A percentile compares a stretch with the other conserved stretches of the same genome.
Evolutionary conservation across 2,329 filamentous ascomycete genomes (phyloP).

Genomic region (Ilyonectria mors-panacis): DNA sequence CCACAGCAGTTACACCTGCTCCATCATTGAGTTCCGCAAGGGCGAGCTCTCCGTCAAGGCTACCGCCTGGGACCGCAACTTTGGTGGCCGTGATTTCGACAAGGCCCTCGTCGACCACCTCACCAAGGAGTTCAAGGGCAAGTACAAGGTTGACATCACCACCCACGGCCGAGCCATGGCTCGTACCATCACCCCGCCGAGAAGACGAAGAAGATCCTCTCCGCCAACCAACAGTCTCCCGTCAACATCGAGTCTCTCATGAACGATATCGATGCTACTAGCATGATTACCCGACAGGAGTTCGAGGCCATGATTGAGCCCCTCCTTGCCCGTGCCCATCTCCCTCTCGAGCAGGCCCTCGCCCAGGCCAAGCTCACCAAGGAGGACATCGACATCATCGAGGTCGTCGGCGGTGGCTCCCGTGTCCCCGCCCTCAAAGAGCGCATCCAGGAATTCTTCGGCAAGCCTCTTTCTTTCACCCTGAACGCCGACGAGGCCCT

Average conservation of each 20-base stretch:
- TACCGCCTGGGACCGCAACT: slow-evolving; percentile 94
- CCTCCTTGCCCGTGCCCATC: slow-evolving; percentile 79
- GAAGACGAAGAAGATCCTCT: slow-evolving; percentile 98
- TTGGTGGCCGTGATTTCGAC: slow-evolving; percentile 98
- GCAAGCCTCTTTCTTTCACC: slow-evolving; percentile 93
- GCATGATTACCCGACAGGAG: slow-evolving; percentile 93
- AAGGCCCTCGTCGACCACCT: slow-evolving; percentile 95
- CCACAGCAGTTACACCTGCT: slow-evolving; percentile 95
- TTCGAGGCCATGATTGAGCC: slow-evolving; percentile 93
- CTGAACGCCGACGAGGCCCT: slow-evolving; percentile 98
- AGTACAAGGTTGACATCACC: slow-evolving; percentile 97
- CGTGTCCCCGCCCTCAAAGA: slow-evolving; percentile 96
- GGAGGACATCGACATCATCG: slow-evolving; percentile 93
- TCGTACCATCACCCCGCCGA: slow-evolving; percentile 89
- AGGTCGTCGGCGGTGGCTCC: slow-evolving; percentile 94
- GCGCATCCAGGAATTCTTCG: slow-evolving; percentile 90
- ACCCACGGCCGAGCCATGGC: slow-evolving; percentile 91
- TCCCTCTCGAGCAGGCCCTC: slow-evolving; percentile 90
- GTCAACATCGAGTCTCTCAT: slow-evolving; percentile 98
- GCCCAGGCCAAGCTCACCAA: slow-evolving; percentile 91
- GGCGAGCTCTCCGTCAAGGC: slow-evolving; percentile 95
- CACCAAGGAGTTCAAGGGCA: slow-evolving; percentile 95
- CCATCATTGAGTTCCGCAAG: slow-evolving; percentile 96
- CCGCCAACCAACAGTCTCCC: slow-evolving; percentile 92
- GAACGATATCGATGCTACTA: slow-evolving; percentile 94